Evolutionary conservation across 805 yeast genomes (phyloP).

Genomic region (Wickerhamomyces hampshirensis): DNA sequence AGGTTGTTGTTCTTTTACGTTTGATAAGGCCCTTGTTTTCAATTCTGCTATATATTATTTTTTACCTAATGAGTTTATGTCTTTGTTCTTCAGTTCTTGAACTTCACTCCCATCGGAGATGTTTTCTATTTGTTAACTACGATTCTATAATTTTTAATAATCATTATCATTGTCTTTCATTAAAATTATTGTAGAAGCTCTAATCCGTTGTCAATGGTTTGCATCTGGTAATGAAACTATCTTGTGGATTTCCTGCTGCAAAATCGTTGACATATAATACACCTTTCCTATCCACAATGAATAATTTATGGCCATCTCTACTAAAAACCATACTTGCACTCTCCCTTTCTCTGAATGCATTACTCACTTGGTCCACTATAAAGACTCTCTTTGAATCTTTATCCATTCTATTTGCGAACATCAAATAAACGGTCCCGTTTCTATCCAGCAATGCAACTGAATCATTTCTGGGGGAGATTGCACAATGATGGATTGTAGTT

Average conservation of each 20-base stretch:
- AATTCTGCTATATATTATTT: neutral
- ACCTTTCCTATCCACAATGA: slow-evolving; percentile 79
- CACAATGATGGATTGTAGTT: slow-evolving; percentile 64
- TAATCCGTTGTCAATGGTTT: slow-evolving; percentile 28
- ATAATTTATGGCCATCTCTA: slow-evolving; percentile 74
- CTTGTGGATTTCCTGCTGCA: slow-evolving; percentile 72
- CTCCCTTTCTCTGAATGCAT: slow-evolving; percentile 66
- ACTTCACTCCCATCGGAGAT: too few relatives aligned
- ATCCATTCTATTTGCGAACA: slow-evolving; percentile 57
- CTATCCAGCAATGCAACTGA: slow-evolving; percentile 77
- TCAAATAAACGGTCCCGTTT: slow-evolving; percentile 68
- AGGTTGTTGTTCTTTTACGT: neutral
- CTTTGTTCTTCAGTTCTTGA: too few relatives aligned
- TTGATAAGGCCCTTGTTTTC: neutral
- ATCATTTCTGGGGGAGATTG: slow-evolving; percentile 82
- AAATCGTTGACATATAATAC: slow-evolving; percentile 76
- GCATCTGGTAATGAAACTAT: slow-evolving; percentile 61
- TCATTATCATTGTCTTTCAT: slow-evolving; percentile 20
- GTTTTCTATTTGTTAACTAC: too few relatives aligned
- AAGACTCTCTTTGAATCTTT: slow-evolving; percentile 44
- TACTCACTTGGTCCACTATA: slow-evolving; percentile 70
- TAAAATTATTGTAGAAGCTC: slow-evolving; percentile 24
- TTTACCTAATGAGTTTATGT: neutral
- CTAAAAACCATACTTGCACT: slow-evolving; percentile 79
- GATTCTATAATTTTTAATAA: too few relatives aligned